These are phyloP conservation scores for Paramecium tetraurelia DNA, from an alignment of 73 alveolate genomes.

Conservation along the genomic window DNA sequence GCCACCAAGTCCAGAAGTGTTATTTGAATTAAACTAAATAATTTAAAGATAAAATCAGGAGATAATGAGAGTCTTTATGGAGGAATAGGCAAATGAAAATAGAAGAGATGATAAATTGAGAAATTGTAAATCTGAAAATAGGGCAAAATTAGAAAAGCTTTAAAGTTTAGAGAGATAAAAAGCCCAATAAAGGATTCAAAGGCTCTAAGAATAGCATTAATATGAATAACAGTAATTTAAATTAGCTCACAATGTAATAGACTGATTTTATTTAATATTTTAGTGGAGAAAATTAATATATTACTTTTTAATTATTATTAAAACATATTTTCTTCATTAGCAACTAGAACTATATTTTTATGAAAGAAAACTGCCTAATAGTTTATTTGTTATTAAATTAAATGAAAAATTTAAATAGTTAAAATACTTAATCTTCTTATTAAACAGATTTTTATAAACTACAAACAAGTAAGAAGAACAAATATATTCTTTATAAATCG, in stretches of 20 bases:
- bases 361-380: too few species aligned
- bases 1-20: constrained; percentile 20
- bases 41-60: not conserved
- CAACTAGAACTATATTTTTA: too few species aligned
- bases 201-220: not conserved
- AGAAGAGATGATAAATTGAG: constrained; percentile 35
- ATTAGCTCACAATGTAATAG: not conserved
- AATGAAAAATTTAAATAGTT: too few species aligned
- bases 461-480: too few species aligned
- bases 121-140: not conserved
- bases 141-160: constrained; percentile 14
- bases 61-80: constrained; percentile 41
- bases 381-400: too few species aligned
- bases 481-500: too few species aligned
- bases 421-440: too few species aligned
- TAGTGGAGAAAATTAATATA: not conserved
- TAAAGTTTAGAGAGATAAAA: not conserved
- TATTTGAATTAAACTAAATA: not conserved
- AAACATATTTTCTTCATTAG: too few species aligned
- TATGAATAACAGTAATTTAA: constrained; percentile 1
- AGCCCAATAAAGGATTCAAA: not conserved
- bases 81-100: constrained; percentile 24
- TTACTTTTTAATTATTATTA: not conserved
- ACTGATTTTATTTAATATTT: not conserved
- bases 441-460: too few species aligned